Conservation (phyloP, 2,329 filamentous ascomycete species). For the Aspergillus tanneri region DNA sequence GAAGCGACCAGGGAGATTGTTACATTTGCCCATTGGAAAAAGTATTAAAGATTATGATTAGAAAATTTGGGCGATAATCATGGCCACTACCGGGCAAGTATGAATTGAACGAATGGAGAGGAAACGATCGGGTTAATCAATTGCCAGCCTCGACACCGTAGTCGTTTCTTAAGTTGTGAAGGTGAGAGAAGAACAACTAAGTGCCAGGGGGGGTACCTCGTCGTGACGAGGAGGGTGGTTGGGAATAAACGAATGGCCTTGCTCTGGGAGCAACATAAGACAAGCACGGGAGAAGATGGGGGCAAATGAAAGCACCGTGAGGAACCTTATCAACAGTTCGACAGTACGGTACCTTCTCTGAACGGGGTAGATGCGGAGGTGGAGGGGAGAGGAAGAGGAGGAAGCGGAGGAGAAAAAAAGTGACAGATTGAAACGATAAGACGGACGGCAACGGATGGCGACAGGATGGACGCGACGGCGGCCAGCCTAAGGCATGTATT, state of each 20-base stretch:
- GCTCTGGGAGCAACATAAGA: constrained; percentile 17
- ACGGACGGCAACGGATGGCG: constrained; percentile 22
- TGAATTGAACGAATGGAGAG: constrained; percentile 1
- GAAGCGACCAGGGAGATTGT: not conserved
- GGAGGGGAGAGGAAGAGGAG: constrained; percentile 10
- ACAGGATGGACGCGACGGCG: constrained; percentile 19
- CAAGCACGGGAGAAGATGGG: constrained; percentile 2
- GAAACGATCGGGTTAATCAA: not conserved
- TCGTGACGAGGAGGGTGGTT: not conserved
- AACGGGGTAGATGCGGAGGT: not conserved
- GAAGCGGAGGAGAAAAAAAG: constrained; percentile 3
- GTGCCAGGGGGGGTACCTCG: not conserved
- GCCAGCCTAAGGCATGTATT: not conserved
- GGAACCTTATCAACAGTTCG: not conserved
- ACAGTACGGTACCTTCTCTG: not conserved
- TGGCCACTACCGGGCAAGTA: constrained; percentile 24
- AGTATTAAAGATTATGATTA: constrained; percentile 9
- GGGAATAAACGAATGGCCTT: constrained; percentile 17
- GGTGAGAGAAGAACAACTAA: not conserved
- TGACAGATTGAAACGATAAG: constrained; percentile 6
- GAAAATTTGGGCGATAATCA: constrained; percentile 28
- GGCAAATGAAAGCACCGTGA: not conserved
- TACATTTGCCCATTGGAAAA: constrained; percentile 44
- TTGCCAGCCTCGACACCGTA: not conserved
- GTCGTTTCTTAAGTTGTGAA: not conserved